Evolutionary conservation across 2,329 filamentous ascomycete species (phyloP).

Genomic region (Ophiocordyceps polyrhachis-furcata): DNA sequence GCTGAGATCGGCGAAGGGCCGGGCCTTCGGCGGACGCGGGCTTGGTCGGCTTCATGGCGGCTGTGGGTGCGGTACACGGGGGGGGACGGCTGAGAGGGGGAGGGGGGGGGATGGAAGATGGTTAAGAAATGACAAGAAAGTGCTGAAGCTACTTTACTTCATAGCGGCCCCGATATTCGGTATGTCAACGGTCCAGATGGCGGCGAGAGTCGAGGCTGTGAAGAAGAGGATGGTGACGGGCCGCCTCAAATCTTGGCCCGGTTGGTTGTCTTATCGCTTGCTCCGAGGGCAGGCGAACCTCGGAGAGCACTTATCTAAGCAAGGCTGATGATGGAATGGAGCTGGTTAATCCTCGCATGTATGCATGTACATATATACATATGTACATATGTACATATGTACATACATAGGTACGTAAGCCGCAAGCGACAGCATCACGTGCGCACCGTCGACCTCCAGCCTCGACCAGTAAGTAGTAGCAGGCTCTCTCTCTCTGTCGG

Average conservation of each 20-base stretch:
- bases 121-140: neutral
- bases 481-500: too few species aligned
- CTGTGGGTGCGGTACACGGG: neutral
- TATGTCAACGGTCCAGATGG: neutral
- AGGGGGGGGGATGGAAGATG: neutral
- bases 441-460: neutral
- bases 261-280: neutral
- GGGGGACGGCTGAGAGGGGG: neutral
- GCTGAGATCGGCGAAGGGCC: slow-evolving; percentile 41
- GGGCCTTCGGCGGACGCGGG: slow-evolving; percentile 20
- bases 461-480: too few species aligned
- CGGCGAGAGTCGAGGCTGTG: neutral
- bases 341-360: neutral
- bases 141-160: neutral
- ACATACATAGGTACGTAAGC: too few species aligned
- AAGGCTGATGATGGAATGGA: neutral
- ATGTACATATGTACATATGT: too few species aligned
- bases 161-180: neutral
- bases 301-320: neutral
- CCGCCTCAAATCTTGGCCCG: neutral
- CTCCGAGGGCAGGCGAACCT: neutral
- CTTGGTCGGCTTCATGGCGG: slow-evolving; percentile 37
- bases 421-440: neutral
- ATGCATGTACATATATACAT: too few species aligned
- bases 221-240: neutral